phyloP scores from a whole-genome alignment of 2,329 filamentous ascomycete genomes.

The Beauveria sp. region DNA sequence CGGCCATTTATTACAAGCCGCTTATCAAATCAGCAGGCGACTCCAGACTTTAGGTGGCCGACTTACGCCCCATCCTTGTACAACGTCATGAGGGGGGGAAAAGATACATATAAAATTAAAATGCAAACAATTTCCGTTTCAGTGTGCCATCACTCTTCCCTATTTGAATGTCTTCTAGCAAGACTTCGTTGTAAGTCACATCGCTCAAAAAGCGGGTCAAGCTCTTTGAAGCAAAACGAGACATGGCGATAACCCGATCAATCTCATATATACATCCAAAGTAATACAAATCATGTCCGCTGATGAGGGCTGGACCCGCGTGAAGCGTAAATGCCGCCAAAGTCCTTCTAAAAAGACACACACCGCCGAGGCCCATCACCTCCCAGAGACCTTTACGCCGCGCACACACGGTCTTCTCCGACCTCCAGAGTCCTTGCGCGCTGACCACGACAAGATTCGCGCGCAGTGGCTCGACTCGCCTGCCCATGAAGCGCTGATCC shows the following conservation, averaged over 20 bases:
- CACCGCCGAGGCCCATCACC: not conserved
- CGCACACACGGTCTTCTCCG: constrained; percentile 13
- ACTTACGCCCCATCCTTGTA: no score
- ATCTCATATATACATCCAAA: not conserved
- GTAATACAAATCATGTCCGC: not conserved
- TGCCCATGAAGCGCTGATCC: constrained; percentile 24
- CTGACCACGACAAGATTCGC: constrained; percentile 22
- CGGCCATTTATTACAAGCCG: not conserved
- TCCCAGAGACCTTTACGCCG: constrained; percentile 8
- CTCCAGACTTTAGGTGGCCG: no score
- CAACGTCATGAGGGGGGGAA: no score
- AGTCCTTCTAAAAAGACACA: not conserved
- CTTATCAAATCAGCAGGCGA: not conserved
- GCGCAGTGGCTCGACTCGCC: constrained; percentile 21
- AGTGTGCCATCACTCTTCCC: not conserved
- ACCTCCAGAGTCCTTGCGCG: constrained; percentile 20
- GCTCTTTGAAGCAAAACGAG: not conserved
- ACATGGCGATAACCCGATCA: not conserved
- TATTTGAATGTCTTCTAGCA: not conserved
- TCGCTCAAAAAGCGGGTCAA: not conserved
- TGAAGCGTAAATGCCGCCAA: not conserved
- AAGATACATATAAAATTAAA: no score
- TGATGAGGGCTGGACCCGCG: not conserved
- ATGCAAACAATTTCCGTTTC: no score
- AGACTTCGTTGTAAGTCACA: not conserved